These are phyloP conservation scores for Stevia rebaudiana DNA, from an alignment of 140 eudicot species.

Conservation along the genomic window DNA sequence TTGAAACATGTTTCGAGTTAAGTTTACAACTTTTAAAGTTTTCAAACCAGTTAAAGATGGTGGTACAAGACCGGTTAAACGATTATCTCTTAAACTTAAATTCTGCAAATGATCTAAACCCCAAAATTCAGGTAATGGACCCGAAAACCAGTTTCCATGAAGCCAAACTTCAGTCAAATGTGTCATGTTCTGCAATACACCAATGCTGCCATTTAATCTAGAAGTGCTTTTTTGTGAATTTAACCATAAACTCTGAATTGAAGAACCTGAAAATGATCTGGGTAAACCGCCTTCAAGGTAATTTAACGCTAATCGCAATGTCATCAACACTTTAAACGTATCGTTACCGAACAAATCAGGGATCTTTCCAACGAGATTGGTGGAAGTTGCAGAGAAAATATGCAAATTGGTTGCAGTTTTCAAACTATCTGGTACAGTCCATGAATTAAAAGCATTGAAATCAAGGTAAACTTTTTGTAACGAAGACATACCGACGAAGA, in stretches of 20 bases:
- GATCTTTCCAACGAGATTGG: constrained; percentile 49
- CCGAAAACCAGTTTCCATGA: constrained; percentile 48
- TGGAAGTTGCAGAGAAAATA: constrained; percentile 47
- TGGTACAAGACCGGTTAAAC: constrained; percentile 62
- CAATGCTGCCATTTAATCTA: constrained; percentile 49
- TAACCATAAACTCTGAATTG: constrained; percentile 58
- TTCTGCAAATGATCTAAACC: constrained; percentile 35
- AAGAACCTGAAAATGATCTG: constrained; percentile 45
- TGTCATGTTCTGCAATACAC: constrained; percentile 56
- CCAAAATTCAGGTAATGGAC: constrained; percentile 62
- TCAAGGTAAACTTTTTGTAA: constrained; percentile 48
- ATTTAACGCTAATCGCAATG: constrained; percentile 48
- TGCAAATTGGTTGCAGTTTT: constrained; percentile 32
- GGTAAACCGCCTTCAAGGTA: constrained; percentile 61
- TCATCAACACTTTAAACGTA: constrained; percentile 38
- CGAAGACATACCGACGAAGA: constrained; percentile 64
- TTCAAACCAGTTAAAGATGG: constrained; percentile 37
- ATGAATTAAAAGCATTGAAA: constrained; percentile 42
- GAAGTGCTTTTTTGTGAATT: constrained; percentile 47
- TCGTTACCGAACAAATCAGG: constrained; percentile 60
- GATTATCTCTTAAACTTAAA: constrained; percentile 53
- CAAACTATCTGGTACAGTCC: constrained; percentile 53
- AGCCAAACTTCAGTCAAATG: constrained; percentile 55
- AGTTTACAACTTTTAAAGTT: constrained; percentile 46
- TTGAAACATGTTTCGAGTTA: constrained; percentile 63